A percentile compares a stretch with the other conserved stretches of the same genome.
Evolutionary conservation across 352 stramenopile species (phyloP).

Genomic region (Phytophthora chlamydospora): DNA sequence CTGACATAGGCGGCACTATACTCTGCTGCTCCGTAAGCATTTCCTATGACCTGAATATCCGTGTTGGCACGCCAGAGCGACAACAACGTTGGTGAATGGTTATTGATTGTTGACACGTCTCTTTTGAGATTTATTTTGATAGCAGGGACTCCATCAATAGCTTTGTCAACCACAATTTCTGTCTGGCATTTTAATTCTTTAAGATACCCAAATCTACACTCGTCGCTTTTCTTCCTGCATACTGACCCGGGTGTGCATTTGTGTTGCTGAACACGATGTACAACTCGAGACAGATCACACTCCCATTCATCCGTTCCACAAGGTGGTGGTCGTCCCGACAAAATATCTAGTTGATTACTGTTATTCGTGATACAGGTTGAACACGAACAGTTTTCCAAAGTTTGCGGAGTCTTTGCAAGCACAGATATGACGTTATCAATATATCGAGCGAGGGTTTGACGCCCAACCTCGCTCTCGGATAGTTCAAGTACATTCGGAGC

Average conservation of each 20-base stretch:
- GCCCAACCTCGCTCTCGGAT: conserved; percentile 3
- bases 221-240: conserved; percentile 4
- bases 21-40: conserved; percentile 33
- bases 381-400: neutral
- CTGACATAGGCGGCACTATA: conserved; percentile 39
- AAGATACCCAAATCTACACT: conserved; percentile 15
- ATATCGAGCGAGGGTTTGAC: neutral
- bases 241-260: conserved; percentile 1
- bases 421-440: conserved; percentile 15
- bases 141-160: neutral
- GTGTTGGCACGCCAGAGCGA: conserved; percentile 31
- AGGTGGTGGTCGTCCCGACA: neutral
- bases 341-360: neutral
- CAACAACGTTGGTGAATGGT: conserved; percentile 6
- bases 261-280: conserved; percentile 22
- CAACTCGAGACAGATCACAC: conserved; percentile 17
- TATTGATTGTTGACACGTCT: conserved; percentile 11
- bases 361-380: neutral
- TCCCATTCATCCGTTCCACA: neutral
- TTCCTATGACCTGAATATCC: conserved; percentile 34
- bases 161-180: neutral
- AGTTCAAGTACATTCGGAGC: conserved; percentile 18
- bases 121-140: conserved; percentile 6
- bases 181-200: conserved; percentile 7
- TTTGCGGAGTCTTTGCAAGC: neutral